Base-by-base conservation (phyloP, 495 filamentous ascomycete species). In the Sordaria brevicollis region DNA sequence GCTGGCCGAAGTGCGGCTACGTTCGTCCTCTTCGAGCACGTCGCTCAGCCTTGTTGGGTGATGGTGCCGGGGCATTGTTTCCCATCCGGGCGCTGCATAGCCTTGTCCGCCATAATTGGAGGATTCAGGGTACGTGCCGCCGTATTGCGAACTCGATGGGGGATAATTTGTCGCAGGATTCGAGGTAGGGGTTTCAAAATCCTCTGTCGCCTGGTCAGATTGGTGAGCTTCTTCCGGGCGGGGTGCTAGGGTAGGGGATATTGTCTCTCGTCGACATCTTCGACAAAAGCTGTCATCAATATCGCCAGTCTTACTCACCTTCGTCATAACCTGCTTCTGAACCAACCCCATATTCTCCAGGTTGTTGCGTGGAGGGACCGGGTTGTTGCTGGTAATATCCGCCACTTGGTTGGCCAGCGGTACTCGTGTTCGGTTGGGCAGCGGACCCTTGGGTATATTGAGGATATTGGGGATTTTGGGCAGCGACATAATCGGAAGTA, bases 31-130 rank as follows among this genome's bases (percentile, higher is more conserved):
- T 71, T 99, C 95, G 10, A 95, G 84, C 11, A 99, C 94, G 83
- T 99, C 95, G 76, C 95, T 97, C 69, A 99, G 81, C 67, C 95
- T 84, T 3, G 94, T 97, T 0, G 94, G 94, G 81, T 98, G 95
- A 75, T 97, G 94, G 81, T 97, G 95, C 65, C 94, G 85, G n/a
- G 91, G 88, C 68, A 93, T 86, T 10, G 80, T 81, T 67, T 95
- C 93, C 94, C 93, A 97, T 9, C 88, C 90, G 1, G 84, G 78
- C 2, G 83, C 85, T 9, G 89, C 89, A 81, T 90, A 95, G 13
- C 88, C 91, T 29, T 86, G 78, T 29, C 85, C 86, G 15, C 78
- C 77, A 72, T 87, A 87, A 62, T 86, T 84, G 29, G 80, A 78
- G 7, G 73, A 69, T 13, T 75, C 65, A 29, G 75, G 66, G 67